A percentile compares a stretch with the other conserved stretches of the same genome.
Conservation (phyloP, 768 basidiomycete species). For the Candolleomyces aberdarensis region DNA sequence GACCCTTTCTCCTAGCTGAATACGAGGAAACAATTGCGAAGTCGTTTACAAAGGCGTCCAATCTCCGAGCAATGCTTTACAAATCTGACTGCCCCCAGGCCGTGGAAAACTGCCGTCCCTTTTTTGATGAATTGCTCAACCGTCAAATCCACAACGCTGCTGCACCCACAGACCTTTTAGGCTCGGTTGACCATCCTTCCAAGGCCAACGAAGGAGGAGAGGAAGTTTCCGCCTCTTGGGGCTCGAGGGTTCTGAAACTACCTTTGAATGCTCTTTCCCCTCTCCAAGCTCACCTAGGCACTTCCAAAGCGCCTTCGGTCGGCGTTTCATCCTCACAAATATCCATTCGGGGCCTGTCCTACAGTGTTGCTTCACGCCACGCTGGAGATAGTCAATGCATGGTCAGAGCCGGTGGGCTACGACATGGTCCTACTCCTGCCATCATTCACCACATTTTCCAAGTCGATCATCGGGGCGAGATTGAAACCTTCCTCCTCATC, state of each 20-base stretch:
- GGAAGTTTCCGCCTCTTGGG: background rate
- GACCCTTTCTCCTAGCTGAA: slow-evolving; percentile 10
- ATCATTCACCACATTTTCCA: background rate
- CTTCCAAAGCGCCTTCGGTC: too few species aligned
- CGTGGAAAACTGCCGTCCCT: slow-evolving; percentile 3
- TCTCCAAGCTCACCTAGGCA: background rate
- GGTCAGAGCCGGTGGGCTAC: background rate
- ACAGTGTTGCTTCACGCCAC: background rate
- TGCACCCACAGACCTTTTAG: background rate
- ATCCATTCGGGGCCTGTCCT: background rate
- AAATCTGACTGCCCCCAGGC: slow-evolving; percentile 13
- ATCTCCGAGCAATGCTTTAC: slow-evolving; percentile 11
- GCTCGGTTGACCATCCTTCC: background rate
- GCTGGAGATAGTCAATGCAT: background rate
- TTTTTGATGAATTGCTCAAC: slow-evolving; percentile 10
- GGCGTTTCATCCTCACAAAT: background rate
- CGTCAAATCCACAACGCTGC: background rate
- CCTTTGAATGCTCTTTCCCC: background rate
- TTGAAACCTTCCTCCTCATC: background rate
- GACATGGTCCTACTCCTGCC: background rate
- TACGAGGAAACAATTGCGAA: slow-evolving; percentile 16
- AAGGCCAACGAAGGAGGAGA: too few species aligned
- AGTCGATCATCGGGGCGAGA: background rate
- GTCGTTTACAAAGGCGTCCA: slow-evolving; percentile 13
- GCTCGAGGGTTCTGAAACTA: background rate